Conservation (phyloP, 2,329 filamentous ascomycete genomes). For the Sodiomyces alkalinus region DNA sequence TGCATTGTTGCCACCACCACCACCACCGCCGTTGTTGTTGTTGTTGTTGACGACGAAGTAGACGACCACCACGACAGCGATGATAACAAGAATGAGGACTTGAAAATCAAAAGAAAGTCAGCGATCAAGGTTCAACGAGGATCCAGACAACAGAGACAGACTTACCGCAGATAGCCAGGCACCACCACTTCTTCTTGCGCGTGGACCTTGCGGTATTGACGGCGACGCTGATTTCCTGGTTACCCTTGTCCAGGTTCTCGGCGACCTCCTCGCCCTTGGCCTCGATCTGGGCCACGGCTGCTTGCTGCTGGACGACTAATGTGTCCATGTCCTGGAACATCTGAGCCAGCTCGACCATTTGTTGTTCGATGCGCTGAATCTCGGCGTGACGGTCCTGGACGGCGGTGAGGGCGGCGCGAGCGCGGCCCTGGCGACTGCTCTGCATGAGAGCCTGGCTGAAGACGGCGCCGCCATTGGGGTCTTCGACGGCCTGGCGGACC, state of each 20-base stretch:
- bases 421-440: constrained; percentile 67
- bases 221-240: constrained; percentile 67
- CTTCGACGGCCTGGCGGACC: constrained; percentile 61
- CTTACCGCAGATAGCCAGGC: constrained; percentile 58
- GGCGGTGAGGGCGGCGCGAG: constrained; percentile 61
- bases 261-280: constrained; percentile 75
- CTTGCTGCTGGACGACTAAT: constrained; percentile 75
- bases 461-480: constrained; percentile 48
- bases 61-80: constrained; percentile 34
- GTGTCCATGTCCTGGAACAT: constrained; percentile 84
- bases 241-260: constrained; percentile 72
- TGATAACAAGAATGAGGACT: constrained; percentile 37
- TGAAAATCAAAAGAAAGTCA: constrained; percentile 4
- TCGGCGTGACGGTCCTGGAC: constrained; percentile 73
- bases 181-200: constrained; percentile 94
- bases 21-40: constrained; percentile 10
- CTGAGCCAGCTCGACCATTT: constrained; percentile 75
- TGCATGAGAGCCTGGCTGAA: constrained; percentile 79
- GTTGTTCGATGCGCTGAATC: constrained; percentile 81
- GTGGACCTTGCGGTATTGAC: constrained; percentile 68
- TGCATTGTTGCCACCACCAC: constrained; percentile 15
- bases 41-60: constrained; percentile 26
- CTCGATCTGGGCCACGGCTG: constrained; percentile 66
- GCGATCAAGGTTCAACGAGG: not conserved
- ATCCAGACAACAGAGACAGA: too few relatives aligned